Evolutionary conservation across 495 filamentous ascomycete species (phyloP).

Genomic region (Rhypophila decipiens): DNA sequence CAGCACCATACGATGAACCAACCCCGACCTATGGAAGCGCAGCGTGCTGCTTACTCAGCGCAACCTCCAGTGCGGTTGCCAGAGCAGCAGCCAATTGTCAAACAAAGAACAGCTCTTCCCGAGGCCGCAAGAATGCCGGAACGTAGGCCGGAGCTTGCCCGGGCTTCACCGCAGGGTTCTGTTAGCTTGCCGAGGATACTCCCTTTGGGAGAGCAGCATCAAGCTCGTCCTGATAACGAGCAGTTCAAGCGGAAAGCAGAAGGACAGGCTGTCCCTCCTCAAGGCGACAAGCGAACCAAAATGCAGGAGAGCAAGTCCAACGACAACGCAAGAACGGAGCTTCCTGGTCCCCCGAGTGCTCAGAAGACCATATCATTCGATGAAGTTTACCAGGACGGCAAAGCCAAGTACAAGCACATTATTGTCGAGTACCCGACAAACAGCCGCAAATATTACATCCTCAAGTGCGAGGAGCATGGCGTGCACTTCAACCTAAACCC

Average conservation of each 20-base stretch:
- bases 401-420: slow-evolving; percentile 30
- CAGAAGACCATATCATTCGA: slow-evolving; percentile 28
- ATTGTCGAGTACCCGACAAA: slow-evolving; percentile 33
- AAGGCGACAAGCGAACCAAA: not conserved
- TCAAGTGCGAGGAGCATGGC: slow-evolving; percentile 37
- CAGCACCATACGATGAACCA: too few species aligned
- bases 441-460: slow-evolving; percentile 29
- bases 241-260: not conserved
- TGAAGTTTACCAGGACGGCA: slow-evolving; percentile 33
- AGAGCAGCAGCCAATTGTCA: not conserved
- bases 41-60: too few species aligned
- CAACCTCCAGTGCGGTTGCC: not conserved
- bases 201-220: too few species aligned
- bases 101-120: not conserved
- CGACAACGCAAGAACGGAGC: not conserved
- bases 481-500: slow-evolving; percentile 37
- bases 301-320: not conserved
- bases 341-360: not conserved
- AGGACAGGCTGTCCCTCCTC: not conserved
- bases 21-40: too few species aligned
- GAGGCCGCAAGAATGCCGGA: not conserved
- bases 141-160: not conserved
- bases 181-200: too few species aligned
- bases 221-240: slow-evolving; percentile 1
- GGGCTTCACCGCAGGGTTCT: not conserved